Evolutionary conservation across 2,329 filamentous ascomycete genomes (phyloP), one percentile per base, ranked within the genome.

Genomic region (Lachnellula cervina): DNA sequence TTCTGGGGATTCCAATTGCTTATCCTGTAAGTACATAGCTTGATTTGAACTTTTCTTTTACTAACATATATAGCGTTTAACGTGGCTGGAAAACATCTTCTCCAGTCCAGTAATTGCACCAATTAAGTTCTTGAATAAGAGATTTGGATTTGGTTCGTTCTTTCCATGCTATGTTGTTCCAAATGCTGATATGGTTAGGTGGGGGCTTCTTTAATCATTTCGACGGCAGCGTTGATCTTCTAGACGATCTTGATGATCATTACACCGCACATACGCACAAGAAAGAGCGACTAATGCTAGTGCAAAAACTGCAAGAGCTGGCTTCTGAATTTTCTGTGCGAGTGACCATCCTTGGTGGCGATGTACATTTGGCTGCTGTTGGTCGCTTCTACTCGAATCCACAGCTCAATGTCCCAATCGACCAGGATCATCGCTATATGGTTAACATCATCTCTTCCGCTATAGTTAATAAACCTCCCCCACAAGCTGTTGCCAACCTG

Each of bases 11-110:
- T 51, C 89, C 89, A 2, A 88, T 94, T 67, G 89, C 89, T 1
- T 94, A 93, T 69, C 89, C 89, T 59, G 82, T 86, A 74, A 68
- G 80, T 68, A 76, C 76, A 1, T 19, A 2, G 5, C 81, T 61
- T 79, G 78, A 1, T 21, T 5, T 11, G 4, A 7, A 19, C 57
- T 59, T 63, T 40, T 53, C 35, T 38, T 53, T 56, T 34, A 53
- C 51, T 63, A 40, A 59, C n/a, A 16, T 3, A n/a, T 38, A 6
- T 60, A 84, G 80, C 90, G 93, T 64, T 79, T 97, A 52, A 94
- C 92, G n/a, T 97, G 93, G 93, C 79, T 97, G 4, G 93, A 97
- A 70, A 97, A 96, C 67, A 88, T 97, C 56, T 82, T 97, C 64
- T 81, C 82, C 16, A 95, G 90, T 58, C 92, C 93, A 0, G 64